These are phyloP conservation scores for Pichia deserticola DNA, from an alignment of 805 yeast species.

Conservation along the genomic window DNA sequence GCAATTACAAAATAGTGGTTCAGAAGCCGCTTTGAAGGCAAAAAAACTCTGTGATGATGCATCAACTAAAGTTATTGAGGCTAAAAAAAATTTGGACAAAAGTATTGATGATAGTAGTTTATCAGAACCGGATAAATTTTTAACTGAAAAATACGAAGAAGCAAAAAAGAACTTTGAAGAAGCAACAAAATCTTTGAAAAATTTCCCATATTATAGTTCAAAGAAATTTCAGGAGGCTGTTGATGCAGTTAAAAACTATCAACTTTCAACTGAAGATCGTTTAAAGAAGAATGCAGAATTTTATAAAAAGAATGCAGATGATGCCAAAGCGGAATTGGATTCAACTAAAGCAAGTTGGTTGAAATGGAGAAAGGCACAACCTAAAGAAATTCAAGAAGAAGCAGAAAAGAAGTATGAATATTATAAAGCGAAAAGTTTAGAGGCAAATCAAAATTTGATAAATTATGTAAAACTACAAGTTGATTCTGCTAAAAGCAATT, in stretches of 20 bases:
- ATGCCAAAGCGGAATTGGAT: background rate
- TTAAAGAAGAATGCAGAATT: constrained; percentile 18
- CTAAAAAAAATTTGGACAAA: too few species aligned
- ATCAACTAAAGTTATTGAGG: too few species aligned
- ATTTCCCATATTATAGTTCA: background rate
- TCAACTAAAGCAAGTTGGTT: background rate
- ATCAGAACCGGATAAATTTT: constrained; percentile 20
- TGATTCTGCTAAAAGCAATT: too few species aligned
- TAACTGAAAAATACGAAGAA: constrained; percentile 10
- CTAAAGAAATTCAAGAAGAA: constrained; percentile 7
- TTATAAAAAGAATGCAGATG: constrained; percentile 15
- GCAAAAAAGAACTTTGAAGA: constrained; percentile 12
- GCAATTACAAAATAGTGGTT: too few species aligned
- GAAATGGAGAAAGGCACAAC: background rate
- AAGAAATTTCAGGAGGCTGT: constrained; percentile 3
- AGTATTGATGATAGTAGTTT: too few species aligned
- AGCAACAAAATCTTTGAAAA: constrained; percentile 10
- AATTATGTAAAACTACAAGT: too few species aligned
- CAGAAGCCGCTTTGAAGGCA: too few species aligned
- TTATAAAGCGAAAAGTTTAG: constrained; percentile 14
- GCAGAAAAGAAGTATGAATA: constrained; percentile 21
- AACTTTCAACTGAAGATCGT: constrained; percentile 19
- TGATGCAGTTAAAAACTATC: constrained; percentile 29
- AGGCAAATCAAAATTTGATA: constrained; percentile 15
- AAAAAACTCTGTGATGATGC: too few species aligned